Evolutionary conservation across 2,329 filamentous ascomycete species (phyloP), one percentile per base, ranked within the genome.

Genomic region (Trichoderma sp.): DNA sequence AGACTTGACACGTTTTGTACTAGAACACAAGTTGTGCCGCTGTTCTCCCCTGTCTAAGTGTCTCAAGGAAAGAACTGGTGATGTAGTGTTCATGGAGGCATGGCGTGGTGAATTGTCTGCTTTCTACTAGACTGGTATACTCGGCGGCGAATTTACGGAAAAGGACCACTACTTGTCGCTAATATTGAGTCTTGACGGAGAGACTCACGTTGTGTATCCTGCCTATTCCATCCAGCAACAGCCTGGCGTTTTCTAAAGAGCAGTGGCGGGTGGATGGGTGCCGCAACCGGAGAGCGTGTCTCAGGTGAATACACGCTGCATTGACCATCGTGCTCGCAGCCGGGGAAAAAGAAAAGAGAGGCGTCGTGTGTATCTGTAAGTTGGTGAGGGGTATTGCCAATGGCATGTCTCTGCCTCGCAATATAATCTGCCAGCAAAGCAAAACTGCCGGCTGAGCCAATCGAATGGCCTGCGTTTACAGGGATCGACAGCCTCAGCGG

Each of bases 361-460:
- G 28, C 34, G 57, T 53, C 28, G 28, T 69, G 5, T 34, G 9
- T 67, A 32, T 34, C 47, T 20, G 23, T 20, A 23, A 30, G 12
- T 28, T 61, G 39, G 39, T 36, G 57, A 53, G 57, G 67, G 67
- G 66, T 28, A 62, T 28, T 4, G 28, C 30, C 39, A 69, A 61
- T 36, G 26, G 23, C 11, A 53, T 50, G 30, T 6, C 20, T 20
- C 47, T 50, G n/a, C 39, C 20, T 26, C 8, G 20, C 55, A 62
- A 61, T 62, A 62, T 53, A 61, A 32, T 34, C 20, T 69, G 67
- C 57, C 57, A 62, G 28, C 67, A 69, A 69, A 69, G 67, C 67
- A 53, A 53, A 58, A 34, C 67, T 28, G 15, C 17, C 20, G 32
- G 23, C 28, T 43, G 20, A 26, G 26, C 67, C 67, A 69, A 69